Base-by-base conservation (phyloP, 2,329 filamentous ascomycete species). In the Dactylonectria estremocensis region DNA sequence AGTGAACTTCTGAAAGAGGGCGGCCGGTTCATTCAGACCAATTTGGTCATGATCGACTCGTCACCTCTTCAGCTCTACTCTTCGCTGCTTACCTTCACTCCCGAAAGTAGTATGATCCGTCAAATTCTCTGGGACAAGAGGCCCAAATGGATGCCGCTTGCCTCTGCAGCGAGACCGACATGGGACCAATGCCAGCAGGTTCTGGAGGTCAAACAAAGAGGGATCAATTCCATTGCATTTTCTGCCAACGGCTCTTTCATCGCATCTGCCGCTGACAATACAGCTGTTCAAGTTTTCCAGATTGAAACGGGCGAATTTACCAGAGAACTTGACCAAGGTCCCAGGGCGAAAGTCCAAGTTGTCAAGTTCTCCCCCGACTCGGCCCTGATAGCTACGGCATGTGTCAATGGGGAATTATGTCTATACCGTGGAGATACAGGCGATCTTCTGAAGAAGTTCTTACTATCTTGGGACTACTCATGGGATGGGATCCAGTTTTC, bases 21-120 rank as follows among this genome's bases (percentile, higher is more conserved):
- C 5, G n/a, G 11, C 7, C 45, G 20, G 16, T 60, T 60, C 40
- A n/a, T 60, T 8, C 46, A 52, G 14, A 43, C 57, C 5, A 50
- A 52, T 20, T 18, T 52, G 9, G 14, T 46, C 7, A 43, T 43
- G 2, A 52, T 60, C 5, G 46, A 40, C 18, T 60, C 46, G 6
- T 28, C 46, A 5, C 57, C 57, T 50, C 57, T 60, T 31, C 57
- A 60, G 8, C 20, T 60, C 7, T 60, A 60, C 46, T 60, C 57
- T 5, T 60, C 57, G 2, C 20, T 60, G 24, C 16, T 50, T 8
- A 5, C 22, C 13, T 60, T 60, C 6, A 52, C 57, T 14, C 58
- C 60, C 11, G n/a, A 58, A 37, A 59, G 18, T 16, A 59, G 46
- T 43, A 20, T 59, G 8, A 40, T 55, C 18, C 4, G n/a, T 35